Base-by-base conservation (phyloP, 352 stramenopile species). In the Globisporangium alternatum region DNA sequence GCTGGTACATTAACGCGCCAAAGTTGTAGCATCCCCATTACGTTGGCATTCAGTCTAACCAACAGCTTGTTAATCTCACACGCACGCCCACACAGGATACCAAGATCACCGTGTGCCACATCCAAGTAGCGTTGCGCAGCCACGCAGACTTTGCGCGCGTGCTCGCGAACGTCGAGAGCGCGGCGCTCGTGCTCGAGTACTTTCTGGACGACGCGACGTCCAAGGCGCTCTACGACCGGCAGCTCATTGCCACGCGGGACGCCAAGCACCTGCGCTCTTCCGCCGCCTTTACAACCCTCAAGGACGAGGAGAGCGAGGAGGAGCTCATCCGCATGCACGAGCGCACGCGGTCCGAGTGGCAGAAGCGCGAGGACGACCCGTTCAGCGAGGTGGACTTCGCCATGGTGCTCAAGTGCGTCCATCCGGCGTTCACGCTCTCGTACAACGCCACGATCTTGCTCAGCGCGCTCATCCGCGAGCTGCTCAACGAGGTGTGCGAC, bases 311-410 rank as follows among this genome's bases (percentile, higher is more conserved):
- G n/a, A 67, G 12, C 65, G 76, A 84, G 21, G 68, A 81, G 12
- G 67, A 80, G 60, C 44, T 83, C 37, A 77, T 85, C 25, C 67
- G 60, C 13, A 61, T 70, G 22, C 76, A 88, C 55, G 76, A 75
- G 60, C 70, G 72, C 47, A 84, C 73, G 43, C 75, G 77, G 12
- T 68, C 69, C 62, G 76, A 86, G 68, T 88, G 79, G 76, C 72
- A 83, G 61, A 80, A 81, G 65, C 76, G 76, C 37, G 76, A 80
- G 41, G 76, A 86, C 53, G 79, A 84, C 28, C 79, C 79, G 64
- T 88, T 88, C 67, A 69, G 66, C 13, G 79, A 88, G 8, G 75
- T 83, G 48, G 79, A 88, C 58, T 88, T 88, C 19, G 75, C 76
- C 12, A 81, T 65, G 54, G 75, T 86, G 56, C 75, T 88, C 64